Conservation (phyloP, 257 asterid genomes). For the Solanum paucissectum region DNA sequence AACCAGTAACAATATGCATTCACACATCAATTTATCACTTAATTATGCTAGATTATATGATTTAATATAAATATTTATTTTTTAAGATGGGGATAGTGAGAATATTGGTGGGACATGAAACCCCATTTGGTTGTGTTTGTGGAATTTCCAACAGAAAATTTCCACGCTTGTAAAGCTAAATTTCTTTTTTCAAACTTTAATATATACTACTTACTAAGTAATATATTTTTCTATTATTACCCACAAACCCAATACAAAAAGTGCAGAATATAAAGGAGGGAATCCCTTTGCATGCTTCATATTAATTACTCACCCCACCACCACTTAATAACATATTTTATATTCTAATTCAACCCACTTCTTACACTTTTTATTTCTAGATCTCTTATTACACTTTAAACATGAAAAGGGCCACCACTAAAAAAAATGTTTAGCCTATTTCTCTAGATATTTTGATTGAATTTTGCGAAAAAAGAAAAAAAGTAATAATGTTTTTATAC, state of each 20-base stretch:
- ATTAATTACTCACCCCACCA: neutral
- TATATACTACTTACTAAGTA: neutral
- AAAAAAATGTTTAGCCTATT: neutral
- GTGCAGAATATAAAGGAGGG: neutral
- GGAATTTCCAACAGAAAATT: constrained; percentile 37
- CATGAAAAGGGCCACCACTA: neutral
- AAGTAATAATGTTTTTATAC: too few relatives aligned
- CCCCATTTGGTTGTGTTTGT: constrained; percentile 7
- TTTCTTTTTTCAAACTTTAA: neutral
- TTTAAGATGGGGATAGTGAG: neutral
- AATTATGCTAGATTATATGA: neutral
- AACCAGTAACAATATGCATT: neutral
- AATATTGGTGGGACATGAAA: neutral
- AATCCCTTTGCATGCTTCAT: neutral
- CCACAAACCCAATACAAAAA: neutral
- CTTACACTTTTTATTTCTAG: neutral
- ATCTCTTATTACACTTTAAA: neutral
- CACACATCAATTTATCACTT: neutral
- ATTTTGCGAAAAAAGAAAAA: too few relatives aligned
- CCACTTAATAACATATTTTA: neutral
- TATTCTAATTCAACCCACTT: neutral
- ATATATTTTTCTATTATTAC: neutral
- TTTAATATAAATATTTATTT: neutral
- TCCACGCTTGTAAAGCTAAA: constrained; percentile 40
- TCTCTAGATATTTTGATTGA: too few relatives aligned